Percentiles rank a stretch among this genome's conserved stretches.
phyloP scores from a whole-genome alignment of 768 basidiomycete genomes.

The Phaeolepiota aurea region DNA sequence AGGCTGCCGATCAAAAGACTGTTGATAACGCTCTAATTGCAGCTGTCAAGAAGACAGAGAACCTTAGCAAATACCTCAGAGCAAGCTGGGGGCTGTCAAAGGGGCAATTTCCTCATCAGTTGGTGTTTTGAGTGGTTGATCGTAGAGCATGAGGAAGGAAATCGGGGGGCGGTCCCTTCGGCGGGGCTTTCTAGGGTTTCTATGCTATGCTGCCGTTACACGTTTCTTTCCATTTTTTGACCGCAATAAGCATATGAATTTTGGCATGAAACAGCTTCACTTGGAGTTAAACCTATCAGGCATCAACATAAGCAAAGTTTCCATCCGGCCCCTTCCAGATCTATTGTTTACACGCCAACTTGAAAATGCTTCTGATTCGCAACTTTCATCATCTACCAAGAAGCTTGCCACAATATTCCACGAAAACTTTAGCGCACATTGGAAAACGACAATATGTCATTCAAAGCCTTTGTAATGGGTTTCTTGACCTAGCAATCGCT shows the following conservation, averaged over 20 bases:
- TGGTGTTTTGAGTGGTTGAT: slow-evolving; percentile 67
- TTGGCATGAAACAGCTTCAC: slow-evolving; percentile 9
- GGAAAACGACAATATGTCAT: slow-evolving; percentile 24
- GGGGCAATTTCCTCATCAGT: slow-evolving; percentile 93
- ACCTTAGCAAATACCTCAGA: slow-evolving; percentile 88
- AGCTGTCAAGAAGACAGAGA: slow-evolving; percentile 84
- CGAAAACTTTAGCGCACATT: slow-evolving; percentile 6
- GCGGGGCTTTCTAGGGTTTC: slow-evolving; percentile 14
- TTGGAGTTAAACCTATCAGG: no score
- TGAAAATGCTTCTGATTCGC: slow-evolving; percentile 5
- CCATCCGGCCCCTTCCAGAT: no score
- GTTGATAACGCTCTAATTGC: slow-evolving; percentile 74
- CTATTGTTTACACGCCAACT: slow-evolving; percentile 5
- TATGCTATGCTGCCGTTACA: slow-evolving; percentile 25
- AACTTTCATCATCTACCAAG: background rate
- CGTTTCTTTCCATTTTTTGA: slow-evolving; percentile 18
- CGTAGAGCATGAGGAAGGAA: slow-evolving; percentile 10
- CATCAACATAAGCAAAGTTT: no score
- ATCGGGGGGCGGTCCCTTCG: slow-evolving; percentile 5
- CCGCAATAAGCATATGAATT: slow-evolving; percentile 20
- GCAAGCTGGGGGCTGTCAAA: slow-evolving; percentile 91
- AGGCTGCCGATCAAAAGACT: slow-evolving; percentile 86
- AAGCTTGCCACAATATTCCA: background rate
- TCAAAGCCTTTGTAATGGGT: slow-evolving; percentile 48
- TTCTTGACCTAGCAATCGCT: slow-evolving; percentile 68